A percentile compares a stretch with the other conserved stretches of the same genome.
Evolutionary conservation across 768 basidiomycete genomes (phyloP).

Genomic region (Leucogyrophana mollusca): DNA sequence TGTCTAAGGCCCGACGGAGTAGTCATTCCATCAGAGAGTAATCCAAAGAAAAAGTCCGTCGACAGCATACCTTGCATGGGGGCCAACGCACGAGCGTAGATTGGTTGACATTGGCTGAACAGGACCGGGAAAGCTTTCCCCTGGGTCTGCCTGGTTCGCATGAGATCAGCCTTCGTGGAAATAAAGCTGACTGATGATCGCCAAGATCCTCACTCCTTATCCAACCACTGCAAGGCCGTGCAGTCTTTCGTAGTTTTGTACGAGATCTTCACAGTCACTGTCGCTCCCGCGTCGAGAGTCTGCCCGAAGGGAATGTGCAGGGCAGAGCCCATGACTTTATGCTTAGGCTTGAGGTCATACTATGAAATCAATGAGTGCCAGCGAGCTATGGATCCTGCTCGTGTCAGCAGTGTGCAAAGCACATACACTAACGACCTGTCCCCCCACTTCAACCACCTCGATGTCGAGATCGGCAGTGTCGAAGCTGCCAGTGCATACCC

Average conservation of each 20-base stretch:
- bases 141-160: constrained; percentile 44
- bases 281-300: constrained; percentile 19
- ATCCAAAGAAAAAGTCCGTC: neutral
- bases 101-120: constrained; percentile 61
- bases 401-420: neutral
- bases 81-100: constrained; percentile 51
- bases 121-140: constrained; percentile 54
- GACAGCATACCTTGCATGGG: constrained; percentile 43
- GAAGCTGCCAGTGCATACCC: constrained; percentile 33
- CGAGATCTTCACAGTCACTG: constrained; percentile 32
- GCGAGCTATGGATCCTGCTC: neutral
- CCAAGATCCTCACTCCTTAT: constrained; percentile 31
- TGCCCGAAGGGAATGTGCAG: constrained; percentile 33
- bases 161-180: neutral
- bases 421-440: constrained; percentile 28
- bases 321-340: constrained; percentile 41
- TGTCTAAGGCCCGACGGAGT: constrained; percentile 32
- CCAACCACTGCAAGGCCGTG: constrained; percentile 55
- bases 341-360: constrained; percentile 28
- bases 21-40: too few species aligned
- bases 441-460: constrained; percentile 35
- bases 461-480: constrained; percentile 53
- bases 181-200: neutral
- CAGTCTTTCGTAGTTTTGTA: constrained; percentile 46
- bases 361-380: constrained; percentile 7